Base-by-base conservation (phyloP, 495 filamentous ascomycete genomes). In the Glonium stellatum region DNA sequence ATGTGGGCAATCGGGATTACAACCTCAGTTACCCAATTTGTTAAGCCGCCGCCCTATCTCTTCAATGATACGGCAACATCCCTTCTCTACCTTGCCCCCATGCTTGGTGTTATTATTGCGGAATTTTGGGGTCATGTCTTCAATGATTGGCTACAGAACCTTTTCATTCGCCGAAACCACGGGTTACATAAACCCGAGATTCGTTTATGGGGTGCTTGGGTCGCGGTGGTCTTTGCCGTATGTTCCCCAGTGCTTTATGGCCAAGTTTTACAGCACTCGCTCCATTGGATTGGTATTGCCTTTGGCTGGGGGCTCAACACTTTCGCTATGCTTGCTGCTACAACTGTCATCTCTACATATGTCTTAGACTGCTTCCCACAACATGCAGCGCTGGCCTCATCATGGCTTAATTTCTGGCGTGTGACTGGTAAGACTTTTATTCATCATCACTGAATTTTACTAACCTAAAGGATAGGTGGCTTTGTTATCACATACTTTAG, bases 401-500 rank as follows among this genome's bases (percentile, higher is more conserved):
- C 27, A 31, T 31, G 27, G 27, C 27, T 31, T 31, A 31, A 31
- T 31, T 31, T 31, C 27, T 31, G 27, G 27, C 27, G 27, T 31
- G 27, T 31, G 2, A 31, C 27, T 31, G 27, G 27, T 31, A 31
- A 31, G 27, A 6, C 27, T 31, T 6, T 31, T 31, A 31, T 6
- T 31, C 27, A 6, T 31, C 27, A 31, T 6, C 27, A 31, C 9
- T 79, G 77, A 39, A 60, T 79, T 31, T 71, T 23, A 73, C 75
- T 55, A 56, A 54, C 42, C 5, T 19, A 48, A 41, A 60, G 25
- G 2, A 27, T 36, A 55, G 65, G 65, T 25, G 78, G 78, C 1
- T 80, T 80, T 49, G 69, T 70, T 0, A 75, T 80, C 18, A 73
- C 70, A 13, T 79, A 80, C 52, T 78, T 79, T 69, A 75, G 79